Base-by-base conservation (phyloP, 371 early-diverging fungal genomes). In the Mucor sp. region DNA sequence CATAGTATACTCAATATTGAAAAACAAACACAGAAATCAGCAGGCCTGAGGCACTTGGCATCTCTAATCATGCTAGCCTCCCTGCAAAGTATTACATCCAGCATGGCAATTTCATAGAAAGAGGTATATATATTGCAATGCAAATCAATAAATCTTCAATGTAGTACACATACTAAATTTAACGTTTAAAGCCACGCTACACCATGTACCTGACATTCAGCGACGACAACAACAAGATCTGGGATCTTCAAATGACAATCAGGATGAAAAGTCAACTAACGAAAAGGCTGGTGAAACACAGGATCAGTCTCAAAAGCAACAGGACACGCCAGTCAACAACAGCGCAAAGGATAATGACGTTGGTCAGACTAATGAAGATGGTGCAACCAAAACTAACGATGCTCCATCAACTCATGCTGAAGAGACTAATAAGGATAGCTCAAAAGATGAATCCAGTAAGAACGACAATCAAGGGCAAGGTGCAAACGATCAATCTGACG, bases 361-460 rank as follows among this genome's bases (percentile, higher is more conserved):
- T 50, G 9, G 12, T 25, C 21, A 50, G 25, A 50, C 50, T 56
- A 32, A 32, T 32, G n/a, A 56, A 32, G 32, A 15, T 56, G 32
- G 56, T 56, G 56, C 56, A 56, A 56, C 50, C 50, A 50, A 50
- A 25, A 50, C 25, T 50, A 37, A 37, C 14, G 25, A 50, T 12
- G 8, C 50, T 50, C 50, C 21, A 23, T 23, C 56, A 56, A 15
- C 56, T 30, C 56, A 56, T 56, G 56, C 56, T 30, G 56, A 56
- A 23, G 56, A 56, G 28, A 56, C 56, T 30, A 30, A 56, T 19
- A 56, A 56, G 56, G 56, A 19, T 56, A 56, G 56, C 19, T 56
- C 32, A 27, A 28, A 50, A 50, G 50, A 25, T 23, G 23, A 8
- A 0, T 23, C 50, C 23, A 50, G 21, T 11, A 23, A 50, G 9